Conservation (phyloP, 768 basidiomycete genomes). For the Asterophora lycoperdoides region DNA sequence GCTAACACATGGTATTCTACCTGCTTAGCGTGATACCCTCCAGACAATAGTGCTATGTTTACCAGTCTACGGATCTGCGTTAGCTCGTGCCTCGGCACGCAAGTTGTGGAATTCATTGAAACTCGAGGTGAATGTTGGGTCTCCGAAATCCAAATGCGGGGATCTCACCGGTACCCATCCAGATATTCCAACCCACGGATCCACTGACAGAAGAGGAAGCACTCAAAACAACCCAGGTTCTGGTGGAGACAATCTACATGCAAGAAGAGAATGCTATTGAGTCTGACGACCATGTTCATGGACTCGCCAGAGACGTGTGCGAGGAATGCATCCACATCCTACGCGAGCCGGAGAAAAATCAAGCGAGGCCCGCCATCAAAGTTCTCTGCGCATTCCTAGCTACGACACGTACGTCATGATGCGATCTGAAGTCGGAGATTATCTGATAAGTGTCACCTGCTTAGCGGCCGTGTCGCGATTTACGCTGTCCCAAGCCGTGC, state of each 20-base stretch:
- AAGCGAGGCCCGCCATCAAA: constrained; percentile 84
- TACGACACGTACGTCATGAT: constrained; percentile 65
- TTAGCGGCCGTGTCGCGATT: constrained; percentile 67
- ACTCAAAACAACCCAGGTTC: constrained; percentile 60
- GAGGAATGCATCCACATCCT: constrained; percentile 78
- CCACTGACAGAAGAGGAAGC: constrained; percentile 68
- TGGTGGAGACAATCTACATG: constrained; percentile 73
- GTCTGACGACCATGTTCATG: constrained; percentile 41
- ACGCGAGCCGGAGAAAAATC: constrained; percentile 89
- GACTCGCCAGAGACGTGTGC: constrained; percentile 69
- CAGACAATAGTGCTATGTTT: constrained; percentile 73
- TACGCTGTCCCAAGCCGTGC: constrained; percentile 63
- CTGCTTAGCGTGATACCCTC: constrained; percentile 75
- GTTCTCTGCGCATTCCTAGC: constrained; percentile 72
- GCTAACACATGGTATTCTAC: neutral
- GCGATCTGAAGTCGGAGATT: neutral
- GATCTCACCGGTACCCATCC: constrained; percentile 1
- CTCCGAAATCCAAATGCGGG: neutral
- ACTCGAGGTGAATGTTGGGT: constrained; percentile 59
- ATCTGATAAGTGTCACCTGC: neutral
- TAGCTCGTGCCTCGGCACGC: constrained; percentile 57
- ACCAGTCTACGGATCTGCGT: constrained; percentile 73
- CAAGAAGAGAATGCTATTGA: constrained; percentile 36
- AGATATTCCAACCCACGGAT: constrained; percentile 96
- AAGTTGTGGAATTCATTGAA: constrained; percentile 91